Evolutionary conservation across 805 yeast genomes (phyloP).

Genomic region (Ogataea minuta): DNA sequence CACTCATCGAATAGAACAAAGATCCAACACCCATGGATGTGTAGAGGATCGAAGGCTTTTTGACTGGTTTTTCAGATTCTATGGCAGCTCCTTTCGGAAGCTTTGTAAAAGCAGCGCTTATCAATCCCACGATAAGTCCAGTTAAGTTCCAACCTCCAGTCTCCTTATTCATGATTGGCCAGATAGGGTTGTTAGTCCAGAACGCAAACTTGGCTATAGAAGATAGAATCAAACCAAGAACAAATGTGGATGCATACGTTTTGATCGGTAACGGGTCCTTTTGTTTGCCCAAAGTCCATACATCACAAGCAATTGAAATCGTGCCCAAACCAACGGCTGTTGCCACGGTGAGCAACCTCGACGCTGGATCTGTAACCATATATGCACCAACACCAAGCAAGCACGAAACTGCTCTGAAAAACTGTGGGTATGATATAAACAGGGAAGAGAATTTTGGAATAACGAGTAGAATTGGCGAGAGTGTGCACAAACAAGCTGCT

Average conservation of each 20-base stretch:
- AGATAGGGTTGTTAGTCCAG: constrained; percentile 87
- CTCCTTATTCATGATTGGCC: constrained; percentile 87
- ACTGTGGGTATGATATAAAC: constrained; percentile 45
- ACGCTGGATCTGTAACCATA: constrained; percentile 62
- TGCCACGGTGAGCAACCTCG: constrained; percentile 62
- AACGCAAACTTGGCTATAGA: constrained; percentile 71
- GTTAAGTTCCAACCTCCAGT: constrained; percentile 84
- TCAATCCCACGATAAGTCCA: constrained; percentile 63
- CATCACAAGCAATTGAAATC: constrained; percentile 56
- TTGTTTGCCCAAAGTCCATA: constrained; percentile 39
- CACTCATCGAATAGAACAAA: constrained; percentile 65
- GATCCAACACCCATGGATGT: constrained; percentile 76
- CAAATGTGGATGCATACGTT: constrained; percentile 51
- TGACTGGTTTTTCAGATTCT: constrained; percentile 1
- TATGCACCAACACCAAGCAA: constrained; percentile 76
- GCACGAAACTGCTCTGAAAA: constrained; percentile 54
- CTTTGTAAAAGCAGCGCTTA: constrained; percentile 59
- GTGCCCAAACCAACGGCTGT: constrained; percentile 64
- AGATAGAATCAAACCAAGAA: constrained; percentile 71
- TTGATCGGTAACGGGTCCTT: constrained; percentile 33
- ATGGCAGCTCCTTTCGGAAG: constrained; percentile 16
- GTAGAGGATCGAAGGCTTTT: constrained; percentile 43
- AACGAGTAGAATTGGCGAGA: constrained; percentile 46
- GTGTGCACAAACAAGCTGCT: constrained; percentile 55
- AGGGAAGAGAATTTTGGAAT: constrained; percentile 36